Evolutionary conservation across 305 asterid genomes (phyloP), one percentile per base, ranked within the genome.

Genomic region (Solanum hybrid): DNA sequence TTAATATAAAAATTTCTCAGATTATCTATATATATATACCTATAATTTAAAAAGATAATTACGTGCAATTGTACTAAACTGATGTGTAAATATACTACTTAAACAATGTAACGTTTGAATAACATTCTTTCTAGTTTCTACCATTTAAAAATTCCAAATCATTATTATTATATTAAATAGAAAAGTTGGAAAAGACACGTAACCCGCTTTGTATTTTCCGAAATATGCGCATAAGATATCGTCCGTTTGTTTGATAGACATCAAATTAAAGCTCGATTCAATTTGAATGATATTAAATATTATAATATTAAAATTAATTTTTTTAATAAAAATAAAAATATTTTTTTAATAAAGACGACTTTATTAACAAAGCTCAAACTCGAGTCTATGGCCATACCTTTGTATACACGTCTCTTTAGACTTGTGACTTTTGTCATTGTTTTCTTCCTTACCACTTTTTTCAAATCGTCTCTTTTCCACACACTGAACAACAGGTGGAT

Each of bases 191-290:
- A 11, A 45, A 66, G 56, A 2, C n/a, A 27, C 42, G 85, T 73
- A 34, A 38, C 78, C 3, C 2, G 26, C 79, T 60, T 90, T 85
- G 91, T 73, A 87, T 85, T 78, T 87, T 82, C 92, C 93, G 91
- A 90, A 86, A 81, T 89, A 88, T 86, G 88, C 89, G 90, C 90
- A 88, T 81, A 92, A 89, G 90, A 91, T 78, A 87, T 92, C 89
- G 75, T 90, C 88, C 24, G 82, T 89, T 90, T 3, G 4, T 56
- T 56, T 56, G 69, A 7, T 19, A 7, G 69, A 10, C 2, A 56
- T 56, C 11, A 19, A 7, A 56, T 56, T 56, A 19, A 56, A 56
- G 2, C 11, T 56, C 4, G 4, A 7, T 56, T 56, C 0, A 56
- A 19, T 56, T 19, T 19, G 0, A 56, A 56, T 5, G 2, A 5